Percentiles rank a stretch among this genome's conserved stretches.
Evolutionary conservation across 805 yeast species (phyloP).

Genomic region (Wickerhamomyces sydowiorum): DNA sequence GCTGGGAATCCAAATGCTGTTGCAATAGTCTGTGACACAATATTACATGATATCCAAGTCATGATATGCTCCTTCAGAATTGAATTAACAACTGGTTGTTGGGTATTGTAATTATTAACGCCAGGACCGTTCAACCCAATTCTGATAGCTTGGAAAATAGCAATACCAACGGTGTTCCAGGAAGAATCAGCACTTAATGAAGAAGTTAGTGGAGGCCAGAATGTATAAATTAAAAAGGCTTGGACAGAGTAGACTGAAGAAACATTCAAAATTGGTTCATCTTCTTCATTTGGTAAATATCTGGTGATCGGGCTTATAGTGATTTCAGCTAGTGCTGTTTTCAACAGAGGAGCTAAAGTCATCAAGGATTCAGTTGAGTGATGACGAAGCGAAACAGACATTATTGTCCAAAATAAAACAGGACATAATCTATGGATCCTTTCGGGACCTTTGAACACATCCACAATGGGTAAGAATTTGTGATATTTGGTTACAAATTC

Average conservation of each 20-base stretch:
- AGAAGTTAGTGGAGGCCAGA: conserved; percentile 96
- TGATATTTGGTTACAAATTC: conserved; percentile 80
- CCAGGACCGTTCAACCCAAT: conserved; percentile 88
- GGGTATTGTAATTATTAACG: conserved; percentile 34
- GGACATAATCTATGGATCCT: conserved; percentile 75
- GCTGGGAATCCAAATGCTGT: conserved; percentile 94
- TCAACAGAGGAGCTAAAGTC: conserved; percentile 61
- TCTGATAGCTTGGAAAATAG: conserved; percentile 86
- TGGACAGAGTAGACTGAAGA: conserved; percentile 93
- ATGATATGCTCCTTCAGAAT: conserved; percentile 70
- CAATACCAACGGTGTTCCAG: conserved; percentile 93
- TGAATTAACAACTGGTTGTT: conserved; percentile 22
- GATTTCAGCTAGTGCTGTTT: conserved; percentile 76
- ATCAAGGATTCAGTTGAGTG: conserved; percentile 41
- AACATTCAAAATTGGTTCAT: conserved; percentile 79
- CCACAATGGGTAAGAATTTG: conserved; percentile 83
- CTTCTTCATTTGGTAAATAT: conserved; percentile 71
- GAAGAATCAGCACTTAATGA: conserved; percentile 93
- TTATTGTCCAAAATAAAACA: conserved; percentile 87
- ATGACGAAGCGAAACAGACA: conserved; percentile 78
- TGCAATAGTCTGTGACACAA: conserved; percentile 85
- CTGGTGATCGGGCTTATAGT: conserved; percentile 88
- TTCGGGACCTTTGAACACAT: conserved; percentile 77
- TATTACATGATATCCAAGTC: conserved; percentile 93
- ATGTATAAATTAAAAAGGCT: conserved; percentile 80